Percentiles rank a stretch among this genome's conserved stretches.
phyloP scores from a whole-genome alignment of 2,329 filamentous ascomycete species.

The Coniochaeta sp. region DNA sequence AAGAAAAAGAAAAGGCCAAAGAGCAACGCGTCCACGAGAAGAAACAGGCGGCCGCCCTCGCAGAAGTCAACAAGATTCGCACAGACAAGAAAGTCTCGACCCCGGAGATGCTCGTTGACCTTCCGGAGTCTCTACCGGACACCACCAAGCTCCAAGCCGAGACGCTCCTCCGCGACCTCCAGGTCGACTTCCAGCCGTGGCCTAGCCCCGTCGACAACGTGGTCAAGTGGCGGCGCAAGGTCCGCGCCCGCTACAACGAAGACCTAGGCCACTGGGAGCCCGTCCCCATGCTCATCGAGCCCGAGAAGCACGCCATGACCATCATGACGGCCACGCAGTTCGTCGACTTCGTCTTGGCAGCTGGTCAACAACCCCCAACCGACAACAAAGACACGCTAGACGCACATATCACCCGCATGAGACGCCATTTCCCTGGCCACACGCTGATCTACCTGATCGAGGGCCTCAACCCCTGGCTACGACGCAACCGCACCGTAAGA shows the following conservation, averaged over 20 bases:
- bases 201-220: slow-evolving; percentile 41
- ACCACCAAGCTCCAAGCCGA: slow-evolving; percentile 37
- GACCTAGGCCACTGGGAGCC: slow-evolving; percentile 59
- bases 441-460: slow-evolving; percentile 66
- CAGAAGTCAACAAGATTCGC: slow-evolving; percentile 65
- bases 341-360: slow-evolving; percentile 45
- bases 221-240: slow-evolving; percentile 63
- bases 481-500: slow-evolving; percentile 58
- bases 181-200: slow-evolving; percentile 38
- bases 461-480: slow-evolving; percentile 57
- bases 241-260: slow-evolving; percentile 55
- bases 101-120: slow-evolving; percentile 70
- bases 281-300: slow-evolving; percentile 37
- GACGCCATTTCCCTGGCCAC: slow-evolving; percentile 41
- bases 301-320: slow-evolving; percentile 56
- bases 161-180: slow-evolving; percentile 41
- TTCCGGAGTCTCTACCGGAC: slow-evolving; percentile 50
- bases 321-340: slow-evolving; percentile 59
- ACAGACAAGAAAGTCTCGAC: slow-evolving; percentile 67
- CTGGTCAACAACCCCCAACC: slow-evolving; percentile 13
- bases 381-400: slow-evolving; percentile 32
- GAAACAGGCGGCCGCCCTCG: slow-evolving; percentile 56
- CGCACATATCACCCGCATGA: slow-evolving; percentile 49
- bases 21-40: slow-evolving; percentile 58
- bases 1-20: slow-evolving; percentile 54